Evolutionary conservation across 768 basidiomycete species (phyloP), one percentile per base, ranked within the genome.

Genomic region (Mycena vitilis): DNA sequence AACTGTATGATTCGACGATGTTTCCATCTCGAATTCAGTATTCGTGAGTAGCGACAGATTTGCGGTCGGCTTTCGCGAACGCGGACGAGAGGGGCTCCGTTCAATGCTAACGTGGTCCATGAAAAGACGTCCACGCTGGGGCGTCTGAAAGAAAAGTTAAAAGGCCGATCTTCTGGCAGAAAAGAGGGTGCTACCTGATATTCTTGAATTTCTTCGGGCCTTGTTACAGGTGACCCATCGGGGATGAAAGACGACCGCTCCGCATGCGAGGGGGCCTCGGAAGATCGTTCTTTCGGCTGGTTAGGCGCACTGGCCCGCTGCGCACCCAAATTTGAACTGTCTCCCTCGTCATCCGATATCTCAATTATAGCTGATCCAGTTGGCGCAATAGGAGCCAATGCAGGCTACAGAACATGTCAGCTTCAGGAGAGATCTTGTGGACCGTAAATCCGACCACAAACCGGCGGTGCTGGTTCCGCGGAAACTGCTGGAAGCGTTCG

Each of bases 321-420:
- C 18, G 40, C 36, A 11, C 23, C 16, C 20, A 30, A 5, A 2
- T 30, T 30, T 30, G 7, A 5, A 2, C 44, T 45, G 11, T 23
- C 42, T 2, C 40, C 68, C 0, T 69, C 68, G n/a, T 55, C 22
- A n/a, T 64, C 63, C 8, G 68, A 69, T 16, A 69, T 69, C 18
- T 69, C 68, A 38, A 69, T 65, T 2, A 65, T 4, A 15, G 60
- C 58, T 30, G 56, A 12, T n/a, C 4, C 12, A 4, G 15, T 15
- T 8, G 65, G 38, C 4, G 20, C 30, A 1, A 1, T 6, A 36
- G 51, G 58, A 54, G 25, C 40, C 7, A 25, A 25, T 6, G 40
- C 55, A 45, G 55, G 58, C 65, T 61, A 11, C 20, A 20, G 36
- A 38, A 56, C 9, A 15, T 5, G 16, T 34, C 22, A 37, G n/a